phyloP scores from a whole-genome alignment of 2,329 filamentous ascomycete genomes.

The Atkinsonella texensis region DNA sequence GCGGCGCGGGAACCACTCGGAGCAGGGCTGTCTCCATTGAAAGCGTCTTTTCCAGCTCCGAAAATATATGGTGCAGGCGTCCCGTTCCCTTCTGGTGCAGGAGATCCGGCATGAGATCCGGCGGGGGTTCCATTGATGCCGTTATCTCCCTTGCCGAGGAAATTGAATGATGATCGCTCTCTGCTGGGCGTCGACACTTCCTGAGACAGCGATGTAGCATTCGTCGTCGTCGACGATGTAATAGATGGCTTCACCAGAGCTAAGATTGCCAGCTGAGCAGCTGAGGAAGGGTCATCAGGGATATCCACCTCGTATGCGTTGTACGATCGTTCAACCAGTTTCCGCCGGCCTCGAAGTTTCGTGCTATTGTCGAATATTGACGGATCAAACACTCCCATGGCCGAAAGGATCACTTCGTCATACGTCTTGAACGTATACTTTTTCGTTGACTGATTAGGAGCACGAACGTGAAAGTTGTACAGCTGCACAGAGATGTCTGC shows the following conservation, averaged over 20 bases:
- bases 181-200: slow-evolving; percentile 49
- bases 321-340: slow-evolving; percentile 74
- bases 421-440: slow-evolving; percentile 97
- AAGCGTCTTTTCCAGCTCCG: slow-evolving; percentile 30
- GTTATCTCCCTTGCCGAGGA: slow-evolving; percentile 54
- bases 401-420: slow-evolving; percentile 87
- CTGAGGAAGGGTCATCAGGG: slow-evolving; percentile 79
- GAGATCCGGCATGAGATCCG: slow-evolving; percentile 79
- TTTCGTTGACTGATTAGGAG: slow-evolving; percentile 74
- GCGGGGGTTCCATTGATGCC: slow-evolving; percentile 65
- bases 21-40: slow-evolving; percentile 39
- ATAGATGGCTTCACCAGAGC: slow-evolving; percentile 49
- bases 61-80: slow-evolving; percentile 56
- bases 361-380: slow-evolving; percentile 69
- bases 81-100: slow-evolving; percentile 62
- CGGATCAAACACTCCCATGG: slow-evolving; percentile 90
- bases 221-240: slow-evolving; percentile 24
- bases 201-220: slow-evolving; percentile 30
- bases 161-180: slow-evolving; percentile 55
- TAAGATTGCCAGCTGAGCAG: slow-evolving; percentile 63
- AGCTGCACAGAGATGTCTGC: slow-evolving; percentile 79
- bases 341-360: slow-evolving; percentile 70
- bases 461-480: slow-evolving; percentile 81
- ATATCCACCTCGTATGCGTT: slow-evolving; percentile 83
- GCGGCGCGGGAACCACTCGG: slow-evolving; percentile 40